Evolutionary conservation across 768 basidiomycete species (phyloP).

Genomic region (Podaxis mareebaensis): DNA sequence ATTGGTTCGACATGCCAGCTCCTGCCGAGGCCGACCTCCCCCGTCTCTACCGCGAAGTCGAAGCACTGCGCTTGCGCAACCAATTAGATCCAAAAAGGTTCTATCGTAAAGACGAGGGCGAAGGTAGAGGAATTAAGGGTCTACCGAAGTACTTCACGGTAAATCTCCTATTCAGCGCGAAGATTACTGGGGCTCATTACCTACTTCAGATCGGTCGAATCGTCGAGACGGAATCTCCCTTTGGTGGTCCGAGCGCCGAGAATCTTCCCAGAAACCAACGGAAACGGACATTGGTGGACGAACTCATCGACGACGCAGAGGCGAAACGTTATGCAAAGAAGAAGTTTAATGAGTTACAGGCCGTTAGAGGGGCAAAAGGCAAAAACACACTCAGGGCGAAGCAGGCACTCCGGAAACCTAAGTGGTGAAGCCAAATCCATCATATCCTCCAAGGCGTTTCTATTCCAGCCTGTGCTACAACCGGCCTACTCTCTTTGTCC

Average conservation of each 20-base stretch:
- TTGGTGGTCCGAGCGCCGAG: conserved; percentile 66
- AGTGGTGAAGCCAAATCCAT: conserved; percentile 51
- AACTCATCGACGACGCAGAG: conserved; percentile 87
- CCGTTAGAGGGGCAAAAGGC: conserved; percentile 65
- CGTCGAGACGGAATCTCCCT: conserved; percentile 67
- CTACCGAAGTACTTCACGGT: conserved; percentile 92
- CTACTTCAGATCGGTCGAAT: conserved; percentile 73
- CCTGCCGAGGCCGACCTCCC: conserved; percentile 80
- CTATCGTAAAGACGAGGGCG: conserved; percentile 84
- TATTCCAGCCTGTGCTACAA: not conserved
- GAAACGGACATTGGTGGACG: conserved; percentile 85
- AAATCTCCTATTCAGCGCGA: conserved; percentile 27
- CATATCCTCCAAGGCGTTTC: not conserved
- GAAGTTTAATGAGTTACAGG: conserved; percentile 82
- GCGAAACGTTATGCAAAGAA: conserved; percentile 86
- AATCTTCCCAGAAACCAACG: conserved; percentile 70
- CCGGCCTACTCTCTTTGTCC: not conserved
- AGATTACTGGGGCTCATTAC: conserved; percentile 15
- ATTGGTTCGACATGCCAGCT: conserved; percentile 89
- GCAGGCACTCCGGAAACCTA: conserved; percentile 59
- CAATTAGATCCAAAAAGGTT: conserved; percentile 92
- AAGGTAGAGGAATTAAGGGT: conserved; percentile 82
- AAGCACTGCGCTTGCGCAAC: conserved; percentile 82
- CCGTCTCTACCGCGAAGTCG: conserved; percentile 79
- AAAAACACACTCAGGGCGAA: conserved; percentile 68